These are phyloP conservation scores for Pterothamnion heteromorphum DNA, from an alignment of 31 red algal genomes.

Conservation along the genomic window DNA sequence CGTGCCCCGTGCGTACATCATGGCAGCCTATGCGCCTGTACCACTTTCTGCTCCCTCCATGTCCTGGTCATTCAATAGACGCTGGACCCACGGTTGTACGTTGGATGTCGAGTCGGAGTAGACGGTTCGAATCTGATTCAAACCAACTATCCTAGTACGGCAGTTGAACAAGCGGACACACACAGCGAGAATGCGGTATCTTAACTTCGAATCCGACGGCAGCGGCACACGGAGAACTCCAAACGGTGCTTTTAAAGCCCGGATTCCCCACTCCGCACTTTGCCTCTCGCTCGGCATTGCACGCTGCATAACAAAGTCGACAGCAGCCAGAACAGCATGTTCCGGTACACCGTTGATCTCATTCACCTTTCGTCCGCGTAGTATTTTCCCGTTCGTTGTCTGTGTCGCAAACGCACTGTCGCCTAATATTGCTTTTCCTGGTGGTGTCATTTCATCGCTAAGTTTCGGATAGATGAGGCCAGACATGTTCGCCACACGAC, in stretches of 20 bases:
- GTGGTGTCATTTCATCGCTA: conserved; percentile 21
- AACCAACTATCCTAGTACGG: neutral
- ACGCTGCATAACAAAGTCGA: conserved; percentile 8
- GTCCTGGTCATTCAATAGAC: neutral
- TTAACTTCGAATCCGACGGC: neutral
- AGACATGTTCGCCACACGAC: neutral
- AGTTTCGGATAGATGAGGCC: conserved; percentile 42
- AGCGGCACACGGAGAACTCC: neutral
- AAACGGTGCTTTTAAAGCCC: conserved; percentile 39
- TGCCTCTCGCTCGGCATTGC: conserved; percentile 45
- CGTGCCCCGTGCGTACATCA: too few species aligned
- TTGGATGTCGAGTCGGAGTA: neutral
- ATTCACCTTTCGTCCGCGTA: conserved; percentile 15
- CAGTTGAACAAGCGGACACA: neutral
- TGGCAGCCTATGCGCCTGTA: too few species aligned
- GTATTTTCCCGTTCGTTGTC: conserved; percentile 19
- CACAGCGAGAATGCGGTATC: neutral
- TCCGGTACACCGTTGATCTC: neutral
- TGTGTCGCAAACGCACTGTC: conserved; percentile 44
- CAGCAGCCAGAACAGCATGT: neutral
- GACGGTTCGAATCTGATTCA: neutral
- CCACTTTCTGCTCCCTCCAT: neutral
- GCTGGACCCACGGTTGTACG: neutral
- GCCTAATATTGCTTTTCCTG: conserved; percentile 40
- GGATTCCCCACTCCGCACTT: conserved; percentile 36